These are phyloP conservation scores for Eremomyces bilateralis DNA, from an alignment of 495 filamentous ascomycete genomes.

Conservation along the genomic window DNA sequence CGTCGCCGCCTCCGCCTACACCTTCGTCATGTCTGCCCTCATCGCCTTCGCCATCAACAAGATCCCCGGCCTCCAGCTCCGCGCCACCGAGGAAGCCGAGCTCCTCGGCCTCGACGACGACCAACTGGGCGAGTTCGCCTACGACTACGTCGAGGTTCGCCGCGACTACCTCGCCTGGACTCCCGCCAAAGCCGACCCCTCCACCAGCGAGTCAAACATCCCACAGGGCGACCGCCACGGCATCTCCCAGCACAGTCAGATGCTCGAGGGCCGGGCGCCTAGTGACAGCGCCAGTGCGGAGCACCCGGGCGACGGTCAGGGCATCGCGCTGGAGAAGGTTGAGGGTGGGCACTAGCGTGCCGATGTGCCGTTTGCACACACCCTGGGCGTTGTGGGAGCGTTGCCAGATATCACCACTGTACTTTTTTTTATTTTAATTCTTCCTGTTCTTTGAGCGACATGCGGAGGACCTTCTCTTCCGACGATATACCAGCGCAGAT, in stretches of 20 bases:
- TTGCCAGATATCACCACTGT: no score
- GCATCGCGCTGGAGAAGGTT: no score
- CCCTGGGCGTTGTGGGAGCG: no score
- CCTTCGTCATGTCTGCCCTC: conserved; percentile 66
- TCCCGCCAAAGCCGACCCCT: conserved; percentile 51
- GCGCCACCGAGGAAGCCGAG: conserved; percentile 89
- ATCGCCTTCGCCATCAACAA: conserved; percentile 71
- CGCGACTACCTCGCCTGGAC: conserved; percentile 97
- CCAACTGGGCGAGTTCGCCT: conserved; percentile 95
- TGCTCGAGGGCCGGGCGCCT: conserved; percentile 40
- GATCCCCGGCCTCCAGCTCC: conserved; percentile 75
- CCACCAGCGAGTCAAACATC: conserved; percentile 34
- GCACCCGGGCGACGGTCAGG: no score
- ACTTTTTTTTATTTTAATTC: no score
- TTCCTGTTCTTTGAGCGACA: no score
- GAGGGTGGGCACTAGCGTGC: no score
- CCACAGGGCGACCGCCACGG: conserved; percentile 55
- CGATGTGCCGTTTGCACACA: no score
- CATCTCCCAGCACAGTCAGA: conserved; percentile 54
- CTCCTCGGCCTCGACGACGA: conserved; percentile 97
- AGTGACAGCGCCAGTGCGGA: conserved; percentile 21
- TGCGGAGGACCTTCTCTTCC: no score
- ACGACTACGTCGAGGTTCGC: conserved; percentile 97
- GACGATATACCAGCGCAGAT: no score
- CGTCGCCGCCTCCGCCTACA: conserved; percentile 47